Evolutionary conservation across 192 early-diverging fungal genomes (phyloP).

Genomic region (Coemansia sp.): DNA sequence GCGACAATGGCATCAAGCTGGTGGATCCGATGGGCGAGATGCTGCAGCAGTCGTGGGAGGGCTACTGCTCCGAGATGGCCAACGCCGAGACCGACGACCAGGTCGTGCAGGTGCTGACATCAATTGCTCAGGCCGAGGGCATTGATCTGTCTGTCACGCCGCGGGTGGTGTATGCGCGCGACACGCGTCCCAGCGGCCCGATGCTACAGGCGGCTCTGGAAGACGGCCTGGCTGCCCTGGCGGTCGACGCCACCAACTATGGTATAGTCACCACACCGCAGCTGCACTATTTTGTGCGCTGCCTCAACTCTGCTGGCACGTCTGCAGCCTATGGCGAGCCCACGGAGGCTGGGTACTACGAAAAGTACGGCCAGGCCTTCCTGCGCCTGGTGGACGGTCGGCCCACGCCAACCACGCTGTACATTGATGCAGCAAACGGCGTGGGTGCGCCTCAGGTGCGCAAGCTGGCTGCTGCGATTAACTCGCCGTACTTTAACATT

Average conservation of each 20-base stretch:
- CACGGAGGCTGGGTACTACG: conserved; percentile 87
- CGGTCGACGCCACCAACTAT: conserved; percentile 69
- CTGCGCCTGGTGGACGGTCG: conserved; percentile 77
- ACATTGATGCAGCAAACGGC: conserved; percentile 94
- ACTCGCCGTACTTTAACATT: conserved; percentile 63
- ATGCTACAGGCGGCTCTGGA: conserved; percentile 75
- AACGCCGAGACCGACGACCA: conserved; percentile 74
- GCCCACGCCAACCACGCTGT: conserved; percentile 62
- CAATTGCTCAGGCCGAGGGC: conserved; percentile 62
- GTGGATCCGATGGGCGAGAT: conserved; percentile 99
- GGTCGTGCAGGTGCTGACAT: conserved; percentile 60
- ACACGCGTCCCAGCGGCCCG: conserved; percentile 91
- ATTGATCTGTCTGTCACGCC: conserved; percentile 73
- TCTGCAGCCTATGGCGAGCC: conserved; percentile 83
- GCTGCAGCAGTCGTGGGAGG: conserved; percentile 95
- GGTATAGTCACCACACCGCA: conserved; percentile 95
- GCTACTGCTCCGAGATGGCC: conserved; percentile 82
- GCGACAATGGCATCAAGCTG: conserved; percentile 98
- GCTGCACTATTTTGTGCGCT: conserved; percentile 90
- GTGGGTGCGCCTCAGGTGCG: conserved; percentile 90
- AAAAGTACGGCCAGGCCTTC: conserved; percentile 85
- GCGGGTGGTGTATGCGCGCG: conserved; percentile 80
- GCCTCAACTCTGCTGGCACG: conserved; percentile 78
- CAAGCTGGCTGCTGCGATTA: conserved; percentile 68
- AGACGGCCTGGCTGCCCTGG: conserved; percentile 77